These are phyloP conservation scores for Solanum rostratum DNA, from an alignment of 257 asterid genomes.

Conservation along the genomic window DNA sequence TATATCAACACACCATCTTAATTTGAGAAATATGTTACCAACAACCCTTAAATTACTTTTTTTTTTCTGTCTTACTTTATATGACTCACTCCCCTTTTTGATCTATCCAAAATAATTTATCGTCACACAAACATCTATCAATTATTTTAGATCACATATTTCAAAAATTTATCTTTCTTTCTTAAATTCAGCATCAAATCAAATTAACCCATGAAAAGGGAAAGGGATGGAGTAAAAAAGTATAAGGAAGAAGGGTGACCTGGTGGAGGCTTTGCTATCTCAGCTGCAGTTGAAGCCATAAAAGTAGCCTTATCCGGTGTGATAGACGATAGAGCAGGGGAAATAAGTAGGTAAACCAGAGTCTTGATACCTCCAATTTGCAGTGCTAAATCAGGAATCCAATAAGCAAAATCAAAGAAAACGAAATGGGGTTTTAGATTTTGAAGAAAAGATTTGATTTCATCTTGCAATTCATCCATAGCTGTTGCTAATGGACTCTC, in stretches of 20 bases:
- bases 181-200: too few species aligned
- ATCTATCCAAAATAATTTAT: too few species aligned
- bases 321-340: not conserved
- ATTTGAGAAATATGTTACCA: too few species aligned
- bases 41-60: too few species aligned
- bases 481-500: constrained; percentile 21
- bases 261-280: constrained; percentile 1
- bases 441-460: constrained; percentile 9
- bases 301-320: not conserved
- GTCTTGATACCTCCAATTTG: constrained; percentile 25
- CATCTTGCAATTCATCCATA: constrained; percentile 29
- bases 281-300: not conserved
- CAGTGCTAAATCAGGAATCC: constrained; percentile 38
- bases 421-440: constrained; percentile 26
- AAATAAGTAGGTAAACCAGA: constrained; percentile 9
- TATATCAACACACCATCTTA: too few species aligned
- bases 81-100: too few species aligned
- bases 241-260: constrained; percentile 1
- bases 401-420: constrained; percentile 33
- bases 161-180: too few species aligned
- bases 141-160: too few species aligned
- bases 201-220: too few species aligned
- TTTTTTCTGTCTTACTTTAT: too few species aligned
- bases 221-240: too few species aligned
- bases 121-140: too few species aligned